Evolutionary conservation across 225 moss, liverwort and hornwort genomes (phyloP).

Genomic region (Lunularia cruciata): DNA sequence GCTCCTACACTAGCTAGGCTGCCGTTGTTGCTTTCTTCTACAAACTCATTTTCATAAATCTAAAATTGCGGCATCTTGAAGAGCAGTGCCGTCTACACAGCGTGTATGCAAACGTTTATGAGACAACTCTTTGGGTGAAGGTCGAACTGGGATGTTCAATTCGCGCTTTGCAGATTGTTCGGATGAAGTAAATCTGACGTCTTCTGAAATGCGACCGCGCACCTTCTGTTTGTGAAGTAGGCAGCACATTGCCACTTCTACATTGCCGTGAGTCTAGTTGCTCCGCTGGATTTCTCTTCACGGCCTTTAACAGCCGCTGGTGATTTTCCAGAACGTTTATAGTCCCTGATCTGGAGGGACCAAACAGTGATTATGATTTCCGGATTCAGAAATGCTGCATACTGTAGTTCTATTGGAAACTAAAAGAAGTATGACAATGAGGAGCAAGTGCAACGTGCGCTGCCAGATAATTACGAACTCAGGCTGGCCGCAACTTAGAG

Average conservation of each 20-base stretch:
- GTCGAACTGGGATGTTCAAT: background rate
- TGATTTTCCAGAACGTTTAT: conserved; percentile 88
- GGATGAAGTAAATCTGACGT: background rate
- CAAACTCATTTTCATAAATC: conserved; percentile 18
- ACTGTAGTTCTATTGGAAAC: too few relatives aligned
- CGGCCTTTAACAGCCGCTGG: conserved; percentile 54
- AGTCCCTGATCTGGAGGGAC: conserved; percentile 79
- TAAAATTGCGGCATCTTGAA: conserved; percentile 3
- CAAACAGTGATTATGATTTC: too few relatives aligned
- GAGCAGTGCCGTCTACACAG: background rate
- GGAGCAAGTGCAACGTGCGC: background rate
- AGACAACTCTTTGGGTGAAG: background rate
- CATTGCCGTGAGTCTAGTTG: conserved; percentile 47
- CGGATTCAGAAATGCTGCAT: too few relatives aligned
- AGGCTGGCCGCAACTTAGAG: background rate
- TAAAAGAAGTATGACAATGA: too few relatives aligned
- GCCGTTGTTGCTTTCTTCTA: conserved; percentile 26
- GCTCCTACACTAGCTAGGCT: conserved; percentile 23
- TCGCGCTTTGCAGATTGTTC: background rate
- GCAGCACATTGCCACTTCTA: conserved; percentile 6
- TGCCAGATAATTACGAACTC: too few relatives aligned
- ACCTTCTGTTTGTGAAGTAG: background rate
- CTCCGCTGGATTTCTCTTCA: conserved; percentile 51
- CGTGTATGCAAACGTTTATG: background rate
- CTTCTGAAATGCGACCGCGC: conserved; percentile 4